Evolutionary conservation across 768 basidiomycete species (phyloP).

Genomic region (Rhodotorula graminis): DNA sequence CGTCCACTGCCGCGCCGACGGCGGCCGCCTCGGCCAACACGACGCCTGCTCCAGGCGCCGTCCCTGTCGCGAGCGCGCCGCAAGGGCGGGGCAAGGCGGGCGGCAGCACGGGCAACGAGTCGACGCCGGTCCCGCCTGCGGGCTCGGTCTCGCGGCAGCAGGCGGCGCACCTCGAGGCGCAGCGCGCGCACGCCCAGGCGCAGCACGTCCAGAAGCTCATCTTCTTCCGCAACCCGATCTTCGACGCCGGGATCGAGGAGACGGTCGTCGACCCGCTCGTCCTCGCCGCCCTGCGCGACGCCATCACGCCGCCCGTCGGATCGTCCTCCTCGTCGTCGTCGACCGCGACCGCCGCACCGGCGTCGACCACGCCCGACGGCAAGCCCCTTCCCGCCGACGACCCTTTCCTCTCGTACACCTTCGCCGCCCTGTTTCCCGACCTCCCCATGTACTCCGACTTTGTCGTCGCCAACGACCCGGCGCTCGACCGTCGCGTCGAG

Average conservation of each 20-base stretch:
- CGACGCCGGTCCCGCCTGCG: conserved; percentile 10
- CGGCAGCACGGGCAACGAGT: conserved; percentile 20
- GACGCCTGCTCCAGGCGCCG: background rate
- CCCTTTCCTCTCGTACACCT: conserved; percentile 27
- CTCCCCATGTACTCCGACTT: conserved; percentile 52
- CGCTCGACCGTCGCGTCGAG: conserved; percentile 62
- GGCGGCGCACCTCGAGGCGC: conserved; percentile 6
- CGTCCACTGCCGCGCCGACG: background rate
- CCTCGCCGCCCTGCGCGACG: conserved; percentile 17
- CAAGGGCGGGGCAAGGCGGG: conserved; percentile 22
- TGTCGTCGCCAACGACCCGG: conserved; percentile 30
- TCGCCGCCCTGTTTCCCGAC: conserved; percentile 77
- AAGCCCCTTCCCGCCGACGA: conserved; percentile 8
- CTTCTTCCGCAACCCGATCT: conserved; percentile 36
- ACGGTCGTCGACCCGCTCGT: conserved; percentile 28
- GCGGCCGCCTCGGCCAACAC: background rate
- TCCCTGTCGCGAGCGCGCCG: conserved; percentile 3
- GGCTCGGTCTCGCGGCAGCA: conserved; percentile 8
- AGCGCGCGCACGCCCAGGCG: conserved; percentile 9
- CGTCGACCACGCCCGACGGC: background rate
- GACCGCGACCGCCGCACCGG: background rate
- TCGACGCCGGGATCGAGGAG: conserved; percentile 26
- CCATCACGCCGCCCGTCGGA: background rate
- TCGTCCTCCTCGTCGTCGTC: background rate
- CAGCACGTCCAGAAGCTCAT: conserved; percentile 31